Conservation (phyloP, 345 rosid species). For the Geranium rotundifolium region DNA sequence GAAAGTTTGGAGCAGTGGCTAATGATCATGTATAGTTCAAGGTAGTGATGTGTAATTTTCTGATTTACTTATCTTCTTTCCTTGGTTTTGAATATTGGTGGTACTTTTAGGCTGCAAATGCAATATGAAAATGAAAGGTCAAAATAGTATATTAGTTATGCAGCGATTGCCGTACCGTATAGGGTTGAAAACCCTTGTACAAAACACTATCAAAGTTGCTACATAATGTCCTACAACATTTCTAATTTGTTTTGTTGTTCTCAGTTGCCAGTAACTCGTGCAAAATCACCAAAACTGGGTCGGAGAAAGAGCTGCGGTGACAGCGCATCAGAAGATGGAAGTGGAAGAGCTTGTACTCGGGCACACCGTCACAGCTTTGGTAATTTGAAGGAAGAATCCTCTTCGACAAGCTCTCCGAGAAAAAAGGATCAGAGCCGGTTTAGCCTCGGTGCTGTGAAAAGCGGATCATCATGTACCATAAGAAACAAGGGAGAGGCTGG, state of each 20-base stretch:
- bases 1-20: no score
- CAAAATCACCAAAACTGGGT: slow-evolving; percentile 54
- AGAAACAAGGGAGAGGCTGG: not conserved
- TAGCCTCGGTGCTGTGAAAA: no score
- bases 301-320: slow-evolving; percentile 91
- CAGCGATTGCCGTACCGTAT: no score
- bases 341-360: slow-evolving; percentile 42
- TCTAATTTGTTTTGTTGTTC: slow-evolving; percentile 7
- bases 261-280: slow-evolving; percentile 81
- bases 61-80: no score
- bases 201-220: no score
- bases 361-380: slow-evolving; percentile 59
- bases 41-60: no score
- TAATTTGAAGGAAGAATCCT: slow-evolving; percentile 26
- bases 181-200: no score
- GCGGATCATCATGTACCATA: no score
- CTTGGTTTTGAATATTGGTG: no score
- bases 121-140: no score
- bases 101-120: no score
- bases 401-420: slow-evolving; percentile 14
- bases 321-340: slow-evolving; percentile 33
- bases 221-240: not conserved
- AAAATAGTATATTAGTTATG: no score
- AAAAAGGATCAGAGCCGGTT: slow-evolving; percentile 13
- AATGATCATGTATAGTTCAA: not conserved